These are phyloP conservation scores for Hirsutella minnesotensis DNA, from an alignment of 2,329 filamentous ascomycete species.

Conservation along the genomic window DNA sequence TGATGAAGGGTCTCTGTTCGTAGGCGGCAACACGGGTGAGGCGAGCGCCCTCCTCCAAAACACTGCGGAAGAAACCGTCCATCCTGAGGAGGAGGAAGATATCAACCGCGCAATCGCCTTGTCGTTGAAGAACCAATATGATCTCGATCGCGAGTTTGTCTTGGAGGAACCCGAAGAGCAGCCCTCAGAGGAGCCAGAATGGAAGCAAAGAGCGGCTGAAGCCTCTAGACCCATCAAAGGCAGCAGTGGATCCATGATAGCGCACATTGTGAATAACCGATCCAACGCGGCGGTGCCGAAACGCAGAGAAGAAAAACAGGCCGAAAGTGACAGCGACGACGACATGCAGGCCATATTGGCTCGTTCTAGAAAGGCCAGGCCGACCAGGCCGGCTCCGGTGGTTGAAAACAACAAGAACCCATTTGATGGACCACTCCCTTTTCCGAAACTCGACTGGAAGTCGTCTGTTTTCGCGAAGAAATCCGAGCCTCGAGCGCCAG, in stretches of 20 bases:
- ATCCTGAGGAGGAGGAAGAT: slow-evolving; percentile 42
- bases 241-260: slow-evolving; percentile 49
- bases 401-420: slow-evolving; percentile 46
- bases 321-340: slow-evolving; percentile 62
- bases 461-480: slow-evolving; percentile 44
- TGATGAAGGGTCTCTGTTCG: slow-evolving; percentile 36
- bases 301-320: slow-evolving; percentile 11
- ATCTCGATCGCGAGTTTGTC: slow-evolving; percentile 21
- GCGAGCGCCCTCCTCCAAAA: slow-evolving; percentile 8
- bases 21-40: slow-evolving; percentile 19
- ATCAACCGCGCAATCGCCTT: slow-evolving; percentile 73
- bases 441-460: slow-evolving; percentile 70
- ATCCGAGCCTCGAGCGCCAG: slow-evolving; percentile 11
- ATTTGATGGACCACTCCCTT: slow-evolving; percentile 75
- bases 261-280: slow-evolving; percentile 62
- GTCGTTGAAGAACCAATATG: slow-evolving; percentile 60
- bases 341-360: slow-evolving; percentile 68
- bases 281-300: slow-evolving; percentile 49
- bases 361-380: slow-evolving; percentile 53
- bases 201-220: slow-evolving; percentile 42
- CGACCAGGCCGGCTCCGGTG: slow-evolving; percentile 24
- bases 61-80: slow-evolving; percentile 24
- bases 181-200: slow-evolving; percentile 32
- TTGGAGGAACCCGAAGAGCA: slow-evolving; percentile 39
- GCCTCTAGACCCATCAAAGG: slow-evolving; percentile 38